Conservation (phyloP, 2,329 filamentous ascomycete species). For the Penicillium sclerotiorum region DNA sequence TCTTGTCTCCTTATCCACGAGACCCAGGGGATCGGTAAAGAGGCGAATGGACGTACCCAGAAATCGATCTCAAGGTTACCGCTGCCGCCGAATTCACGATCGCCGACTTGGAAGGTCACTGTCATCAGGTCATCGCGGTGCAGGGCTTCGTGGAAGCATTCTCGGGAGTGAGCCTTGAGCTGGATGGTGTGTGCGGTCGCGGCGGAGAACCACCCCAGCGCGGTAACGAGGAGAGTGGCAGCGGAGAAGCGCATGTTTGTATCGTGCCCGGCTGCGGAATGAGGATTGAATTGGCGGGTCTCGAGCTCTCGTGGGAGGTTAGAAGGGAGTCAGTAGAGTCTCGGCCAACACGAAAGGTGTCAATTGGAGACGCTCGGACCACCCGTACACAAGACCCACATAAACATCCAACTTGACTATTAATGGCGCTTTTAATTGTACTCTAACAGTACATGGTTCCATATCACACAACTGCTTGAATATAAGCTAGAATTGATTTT, state of each 20-base stretch:
- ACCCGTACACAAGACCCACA: conserved; percentile 14
- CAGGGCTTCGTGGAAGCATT: conserved; percentile 95
- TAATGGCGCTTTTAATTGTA: no score
- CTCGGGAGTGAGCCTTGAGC: conserved; percentile 85
- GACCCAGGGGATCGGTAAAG: conserved; percentile 2
- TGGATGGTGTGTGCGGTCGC: conserved; percentile 90
- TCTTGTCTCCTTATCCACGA: conserved; percentile 2
- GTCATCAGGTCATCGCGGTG: conserved; percentile 98
- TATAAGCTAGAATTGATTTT: no score
- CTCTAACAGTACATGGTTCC: no score
- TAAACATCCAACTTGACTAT: background rate
- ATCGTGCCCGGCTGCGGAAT: background rate
- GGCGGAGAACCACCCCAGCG: conserved; percentile 61
- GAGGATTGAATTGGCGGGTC: background rate
- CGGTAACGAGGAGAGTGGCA: conserved; percentile 50
- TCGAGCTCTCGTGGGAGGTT: background rate
- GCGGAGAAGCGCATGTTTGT: conserved; percentile 46
- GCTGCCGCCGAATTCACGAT: conserved; percentile 90
- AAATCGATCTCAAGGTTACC: conserved; percentile 97
- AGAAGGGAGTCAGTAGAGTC: no score
- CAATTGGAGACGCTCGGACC: conserved; percentile 41
- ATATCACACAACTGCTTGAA: no score
- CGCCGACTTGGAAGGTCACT: conserved; percentile 92
- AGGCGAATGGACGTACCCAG: conserved; percentile 67
- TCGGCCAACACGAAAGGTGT: conserved; percentile 38